Evolutionary conservation across 2,329 filamentous ascomycete species (phyloP), one percentile per base, ranked within the genome.

Genomic region (Microcyclospora tardicrescens): DNA sequence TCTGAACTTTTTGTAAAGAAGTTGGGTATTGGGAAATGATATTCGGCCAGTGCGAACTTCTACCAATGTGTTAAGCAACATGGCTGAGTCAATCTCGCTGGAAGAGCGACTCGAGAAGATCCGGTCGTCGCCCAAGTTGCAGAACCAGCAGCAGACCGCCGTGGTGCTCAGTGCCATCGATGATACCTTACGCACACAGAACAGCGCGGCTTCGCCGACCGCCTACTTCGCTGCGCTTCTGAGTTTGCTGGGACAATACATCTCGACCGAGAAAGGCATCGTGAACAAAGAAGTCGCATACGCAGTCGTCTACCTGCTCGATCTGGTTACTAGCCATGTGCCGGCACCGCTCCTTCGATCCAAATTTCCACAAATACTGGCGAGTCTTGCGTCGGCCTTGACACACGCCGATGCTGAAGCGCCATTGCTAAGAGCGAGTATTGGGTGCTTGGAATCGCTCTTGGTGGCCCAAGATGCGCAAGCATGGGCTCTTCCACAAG

Each of bases 51-150:
- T 24, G 19, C 19, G 8, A 24, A 24, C 19, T 8, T 24, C 19
- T 24, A 8, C 19, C 19, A 5, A 24, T 24, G 19, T 24, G 19
- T 24, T 24, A 24, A 4, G 19, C 4, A 24, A 24, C 19, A 24
- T 24, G 19, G 19, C 19, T 8, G 19, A 24, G 19, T 4, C 8
- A 24, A 24, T 24, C 30, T 76, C 77, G 62, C 67, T 96, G 56
- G 78, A 82, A 61, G 89, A 94, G 70, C 93, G 86, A 71, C 77
- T 98, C 61, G 84, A 89, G 68, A 95, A 93, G 75, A 95, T 96
- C 63, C 84, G 91, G 65, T 91, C 65, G 50, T 64, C 84, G 59
- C 91, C 91, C 40, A 94, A 93, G 64, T 77, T 95, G 55, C 84
- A 96, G 64, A 94, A 84, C 61, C 87, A 95, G 66, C 79, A 93